Evolutionary conservation across 2,329 filamentous ascomycete genomes (phyloP).

Genomic region (Fusarium oligoseptatum): DNA sequence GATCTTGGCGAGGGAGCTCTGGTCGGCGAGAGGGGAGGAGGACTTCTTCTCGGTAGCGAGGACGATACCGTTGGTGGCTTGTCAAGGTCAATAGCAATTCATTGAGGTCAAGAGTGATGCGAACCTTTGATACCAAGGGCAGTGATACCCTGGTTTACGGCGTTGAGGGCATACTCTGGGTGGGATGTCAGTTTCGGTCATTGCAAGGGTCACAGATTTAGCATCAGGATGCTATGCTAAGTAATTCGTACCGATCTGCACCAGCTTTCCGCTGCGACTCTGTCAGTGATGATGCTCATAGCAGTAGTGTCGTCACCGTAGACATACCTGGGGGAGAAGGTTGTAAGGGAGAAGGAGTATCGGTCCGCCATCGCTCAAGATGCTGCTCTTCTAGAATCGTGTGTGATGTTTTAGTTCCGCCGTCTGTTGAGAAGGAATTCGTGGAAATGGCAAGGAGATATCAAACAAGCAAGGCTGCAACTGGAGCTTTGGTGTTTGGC

Average conservation of each 20-base stretch:
- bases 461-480: conserved; percentile 47
- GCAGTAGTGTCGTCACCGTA: conserved; percentile 44
- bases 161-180: conserved; percentile 97
- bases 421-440: conserved; percentile 38
- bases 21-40: conserved; percentile 95
- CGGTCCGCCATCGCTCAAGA: conserved; percentile 86
- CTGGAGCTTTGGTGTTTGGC: conserved; percentile 53
- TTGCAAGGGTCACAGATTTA: neutral
- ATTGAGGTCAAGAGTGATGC: conserved; percentile 28
- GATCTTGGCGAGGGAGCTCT: conserved; percentile 95
- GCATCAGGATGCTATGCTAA: neutral
- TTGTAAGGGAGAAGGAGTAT: conserved; percentile 99
- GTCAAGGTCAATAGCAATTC: conserved; percentile 37
- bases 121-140: conserved; percentile 98
- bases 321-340: conserved; percentile 97
- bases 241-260: conserved; percentile 82
- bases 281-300: conserved; percentile 59
- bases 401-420: conserved; percentile 21
- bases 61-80: conserved; percentile 98
- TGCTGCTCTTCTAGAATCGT: conserved; percentile 16
- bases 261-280: conserved; percentile 87
- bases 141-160: conserved; percentile 98
- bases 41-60: conserved; percentile 99
- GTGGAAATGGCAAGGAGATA: conserved; percentile 41
- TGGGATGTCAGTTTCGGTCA: conserved; percentile 28